Percentiles rank a stretch among this genome's conserved stretches.
phyloP scores from a whole-genome alignment of 768 basidiomycete genomes.

The Sporobolomyces roseus region DNA sequence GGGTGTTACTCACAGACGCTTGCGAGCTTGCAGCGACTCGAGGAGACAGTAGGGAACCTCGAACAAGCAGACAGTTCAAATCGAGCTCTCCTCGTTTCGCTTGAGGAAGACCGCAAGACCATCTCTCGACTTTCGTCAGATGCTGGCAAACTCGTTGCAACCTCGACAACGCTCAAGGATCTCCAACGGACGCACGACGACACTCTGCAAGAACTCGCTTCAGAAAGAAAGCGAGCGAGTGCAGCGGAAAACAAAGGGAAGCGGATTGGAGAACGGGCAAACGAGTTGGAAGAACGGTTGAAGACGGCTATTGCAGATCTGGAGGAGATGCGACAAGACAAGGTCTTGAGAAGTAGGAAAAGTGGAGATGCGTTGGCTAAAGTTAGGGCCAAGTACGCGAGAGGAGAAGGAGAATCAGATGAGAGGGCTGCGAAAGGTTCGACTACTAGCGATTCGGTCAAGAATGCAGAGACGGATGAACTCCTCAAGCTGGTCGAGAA shows the following conservation, averaged over 20 bases:
- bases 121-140: constrained; percentile 66
- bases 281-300: constrained; percentile 31
- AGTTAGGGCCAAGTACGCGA: constrained; percentile 6
- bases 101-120: constrained; percentile 66
- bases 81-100: constrained; percentile 66
- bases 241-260: constrained; percentile 63
- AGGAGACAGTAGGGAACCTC: constrained; percentile 71
- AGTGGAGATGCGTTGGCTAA: constrained; percentile 32
- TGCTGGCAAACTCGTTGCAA: constrained; percentile 65
- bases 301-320: constrained; percentile 31
- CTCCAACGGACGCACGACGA: constrained; percentile 76
- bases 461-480: constrained; percentile 35
- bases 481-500: constrained; percentile 40
- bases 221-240: constrained; percentile 63
- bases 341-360: constrained; percentile 27
- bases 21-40: constrained; percentile 58
- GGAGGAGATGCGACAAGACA: constrained; percentile 42
- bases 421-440: neutral
- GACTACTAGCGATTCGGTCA: neutral
- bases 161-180: constrained; percentile 63
- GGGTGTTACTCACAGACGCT: neutral
- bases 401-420: neutral
- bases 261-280: constrained; percentile 23
- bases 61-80: constrained; percentile 77
- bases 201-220: constrained; percentile 67